Evolutionary conservation across 495 filamentous ascomycete species (phyloP), one percentile per base, ranked within the genome.

Genomic region (Lichina pygmaea): DNA sequence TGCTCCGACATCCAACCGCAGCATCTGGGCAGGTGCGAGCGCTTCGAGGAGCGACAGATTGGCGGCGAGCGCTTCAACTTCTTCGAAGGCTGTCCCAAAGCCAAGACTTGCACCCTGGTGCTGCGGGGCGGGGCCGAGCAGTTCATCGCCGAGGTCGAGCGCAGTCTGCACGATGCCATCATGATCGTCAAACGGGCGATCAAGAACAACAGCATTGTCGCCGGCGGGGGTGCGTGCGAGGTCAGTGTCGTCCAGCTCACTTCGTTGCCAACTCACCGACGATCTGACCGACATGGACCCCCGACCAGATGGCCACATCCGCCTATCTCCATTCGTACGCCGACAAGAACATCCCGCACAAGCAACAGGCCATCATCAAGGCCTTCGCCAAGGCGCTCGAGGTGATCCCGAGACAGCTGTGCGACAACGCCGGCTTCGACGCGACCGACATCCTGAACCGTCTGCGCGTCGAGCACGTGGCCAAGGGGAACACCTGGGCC

Each of bases 151-250:
- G 89, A 97, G 59, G 86, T 94, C 0, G 89, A 97, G 67, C 77
- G 89, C 38, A 91, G 81, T 57, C 68, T 97, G 47, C 89, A 97
- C 62, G 89, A 97, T 57, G 89, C 86, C 39, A 93, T 97, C 64
- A 97, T 97, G 89, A 89, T 97, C 51, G 89, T 97, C 51, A 94
- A 93, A 69, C 84, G 91, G 42, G 81, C 86, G 31, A 80, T 94
- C 57, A 79, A 80, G 64, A 86, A 95, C 63, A 75, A 77, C 50
- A 80, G 71, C 52, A 93, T 97, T 53, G 89, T 97, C 33, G 89
- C 86, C 30, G 89, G 89, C 48, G 89, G 89, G 51, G 89, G 89
- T 54, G 86, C 89, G 11, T 75, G 71, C 56, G 89, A 97, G 49
- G 58, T 60, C 49, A 6, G 7, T 11, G 7, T 24, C 24, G 4